A percentile compares a stretch with the other conserved stretches of the same genome.
Evolutionary conservation across 495 filamentous ascomycete species (phyloP).

Genomic region (Usnea hakonensis): DNA sequence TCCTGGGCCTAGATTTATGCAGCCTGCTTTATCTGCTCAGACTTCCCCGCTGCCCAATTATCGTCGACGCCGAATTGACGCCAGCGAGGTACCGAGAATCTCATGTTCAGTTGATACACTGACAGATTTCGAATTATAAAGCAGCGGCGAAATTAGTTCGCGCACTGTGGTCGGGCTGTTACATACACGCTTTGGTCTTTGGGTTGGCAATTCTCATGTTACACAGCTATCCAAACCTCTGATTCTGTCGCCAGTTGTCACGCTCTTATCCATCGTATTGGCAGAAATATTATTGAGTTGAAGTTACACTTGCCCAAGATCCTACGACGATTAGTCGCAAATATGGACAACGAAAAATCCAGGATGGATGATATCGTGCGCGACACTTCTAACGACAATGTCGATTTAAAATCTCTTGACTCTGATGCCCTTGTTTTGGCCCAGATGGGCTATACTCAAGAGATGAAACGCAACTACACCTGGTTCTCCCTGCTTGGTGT

Average conservation of each 20-base stretch:
- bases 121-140: neutral
- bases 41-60: neutral
- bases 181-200: too few relatives aligned
- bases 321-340: neutral
- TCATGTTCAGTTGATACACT: neutral
- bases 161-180: too few relatives aligned
- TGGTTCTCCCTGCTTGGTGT: constrained; percentile 51
- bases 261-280: too few relatives aligned
- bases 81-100: neutral
- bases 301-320: too few relatives aligned
- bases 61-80: neutral
- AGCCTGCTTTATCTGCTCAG: neutral
- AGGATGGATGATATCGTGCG: neutral
- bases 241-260: too few relatives aligned
- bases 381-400: constrained; percentile 11
- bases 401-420: constrained; percentile 24
- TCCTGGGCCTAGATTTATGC: neutral
- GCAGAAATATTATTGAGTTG: too few relatives aligned
- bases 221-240: too few relatives aligned
- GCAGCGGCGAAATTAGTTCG: too few relatives aligned
- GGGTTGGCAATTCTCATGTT: too few relatives aligned
- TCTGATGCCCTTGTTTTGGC: constrained; percentile 30
- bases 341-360: constrained; percentile 11
- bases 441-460: constrained; percentile 54
- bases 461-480: constrained; percentile 51